Conservation (phyloP, 495 filamentous ascomycete genomes). For the Staphylotrichum tortipilum region DNA sequence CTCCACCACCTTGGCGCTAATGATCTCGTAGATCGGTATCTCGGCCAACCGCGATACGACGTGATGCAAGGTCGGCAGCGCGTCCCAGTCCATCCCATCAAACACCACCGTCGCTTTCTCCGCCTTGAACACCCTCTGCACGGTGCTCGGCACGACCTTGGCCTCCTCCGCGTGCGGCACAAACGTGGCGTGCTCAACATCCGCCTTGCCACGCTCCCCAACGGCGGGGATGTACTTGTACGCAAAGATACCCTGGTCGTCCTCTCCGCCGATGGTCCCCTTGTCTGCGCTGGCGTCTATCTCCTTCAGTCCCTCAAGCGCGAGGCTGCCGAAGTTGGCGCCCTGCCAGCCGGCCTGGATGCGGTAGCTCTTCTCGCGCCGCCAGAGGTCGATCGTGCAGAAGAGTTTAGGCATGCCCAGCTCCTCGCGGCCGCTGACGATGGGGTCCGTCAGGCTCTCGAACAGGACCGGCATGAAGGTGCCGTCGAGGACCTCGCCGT, state of each 20-base stretch:
- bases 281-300: neutral
- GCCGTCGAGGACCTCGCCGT: conserved; percentile 39
- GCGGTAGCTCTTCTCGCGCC: neutral
- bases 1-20: neutral
- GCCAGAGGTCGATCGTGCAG: neutral
- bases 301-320: neutral
- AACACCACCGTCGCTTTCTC: neutral
- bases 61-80: neutral
- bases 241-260: neutral
- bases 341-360: neutral
- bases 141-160: neutral
- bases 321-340: neutral
- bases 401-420: neutral
- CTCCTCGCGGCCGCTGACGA: conserved; percentile 33
- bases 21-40: neutral
- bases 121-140: neutral
- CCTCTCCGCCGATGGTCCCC: neutral
- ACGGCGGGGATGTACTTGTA: neutral
- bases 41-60: neutral
- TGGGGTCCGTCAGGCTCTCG: conserved; percentile 44
- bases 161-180: neutral
- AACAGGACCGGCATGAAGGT: conserved; percentile 48
- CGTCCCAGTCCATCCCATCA: neutral
- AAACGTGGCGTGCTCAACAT: neutral
- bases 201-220: neutral